Percentiles rank a stretch among this genome's conserved stretches.
These are phyloP conservation scores for Lojkania enalia DNA, from an alignment of 2,329 filamentous ascomycete species.

Conservation along the genomic window DNA sequence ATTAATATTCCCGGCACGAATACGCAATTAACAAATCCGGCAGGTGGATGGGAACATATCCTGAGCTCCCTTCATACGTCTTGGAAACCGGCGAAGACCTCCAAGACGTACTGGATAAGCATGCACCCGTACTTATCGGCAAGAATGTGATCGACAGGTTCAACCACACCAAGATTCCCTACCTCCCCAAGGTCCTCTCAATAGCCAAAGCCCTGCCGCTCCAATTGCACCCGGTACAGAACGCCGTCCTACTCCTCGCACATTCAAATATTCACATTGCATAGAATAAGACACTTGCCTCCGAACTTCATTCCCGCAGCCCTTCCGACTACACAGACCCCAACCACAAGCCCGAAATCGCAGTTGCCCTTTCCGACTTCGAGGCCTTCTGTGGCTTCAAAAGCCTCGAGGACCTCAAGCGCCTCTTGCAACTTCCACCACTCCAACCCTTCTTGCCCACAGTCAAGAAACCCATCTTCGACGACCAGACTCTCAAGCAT, in stretches of 20 bases:
- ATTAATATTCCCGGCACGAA: neutral
- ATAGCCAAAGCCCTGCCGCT: constrained; percentile 75
- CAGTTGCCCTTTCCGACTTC: constrained; percentile 70
- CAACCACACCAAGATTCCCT: constrained; percentile 67
- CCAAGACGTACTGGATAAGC: constrained; percentile 63
- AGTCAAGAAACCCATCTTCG: constrained; percentile 51
- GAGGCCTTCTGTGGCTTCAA: constrained; percentile 79
- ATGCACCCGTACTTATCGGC: constrained; percentile 67
- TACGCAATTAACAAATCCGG: constrained; percentile 13
- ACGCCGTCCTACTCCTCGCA: neutral
- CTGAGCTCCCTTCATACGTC: constrained; percentile 67
- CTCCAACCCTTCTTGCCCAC: constrained; percentile 59
- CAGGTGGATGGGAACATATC: constrained; percentile 76
- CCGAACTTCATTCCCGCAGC: constrained; percentile 64
- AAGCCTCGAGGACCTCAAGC: constrained; percentile 62
- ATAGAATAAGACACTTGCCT: constrained; percentile 65
- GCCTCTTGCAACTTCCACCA: constrained; percentile 60
- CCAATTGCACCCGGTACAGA: constrained; percentile 66
- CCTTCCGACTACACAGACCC: constrained; percentile 69
- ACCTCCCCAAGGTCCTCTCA: constrained; percentile 74
- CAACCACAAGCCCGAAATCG: constrained; percentile 82
- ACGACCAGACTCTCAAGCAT: constrained; percentile 61
- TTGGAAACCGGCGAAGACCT: constrained; percentile 66
- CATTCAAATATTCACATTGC: neutral
- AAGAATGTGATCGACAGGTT: constrained; percentile 63